A percentile compares a stretch with the other conserved stretches of the same genome.
These are phyloP conservation scores for Diaporthe caulivora DNA, from an alignment of 2,329 filamentous ascomycete species.

Conservation along the genomic window DNA sequence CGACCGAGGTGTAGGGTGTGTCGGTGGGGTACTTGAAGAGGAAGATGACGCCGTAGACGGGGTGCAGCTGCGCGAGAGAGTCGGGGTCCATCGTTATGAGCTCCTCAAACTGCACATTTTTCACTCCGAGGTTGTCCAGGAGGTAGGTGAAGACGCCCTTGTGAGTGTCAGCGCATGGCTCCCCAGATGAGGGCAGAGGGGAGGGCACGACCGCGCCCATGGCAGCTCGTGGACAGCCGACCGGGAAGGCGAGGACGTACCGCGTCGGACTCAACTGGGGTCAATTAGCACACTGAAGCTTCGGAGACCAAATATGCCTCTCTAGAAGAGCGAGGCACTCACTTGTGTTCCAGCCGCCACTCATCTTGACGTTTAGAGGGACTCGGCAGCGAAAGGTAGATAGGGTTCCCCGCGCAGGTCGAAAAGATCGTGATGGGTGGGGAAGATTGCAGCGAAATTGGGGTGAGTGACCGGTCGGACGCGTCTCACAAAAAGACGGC, in stretches of 20 bases:
- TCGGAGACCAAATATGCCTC: not conserved
- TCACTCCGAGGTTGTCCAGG: slow-evolving; percentile 89
- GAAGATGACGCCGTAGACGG: slow-evolving; percentile 96
- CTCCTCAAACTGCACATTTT: slow-evolving; percentile 97
- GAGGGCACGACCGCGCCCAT: not conserved
- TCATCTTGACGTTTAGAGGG: slow-evolving; percentile 60
- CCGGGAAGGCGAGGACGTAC: slow-evolving; percentile 63
- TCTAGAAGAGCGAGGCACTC: slow-evolving; percentile 46
- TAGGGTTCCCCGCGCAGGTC: not conserved
- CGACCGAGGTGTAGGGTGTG: slow-evolving; percentile 68
- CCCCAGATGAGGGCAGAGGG: slow-evolving; percentile 26
- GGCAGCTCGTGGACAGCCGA: slow-evolving; percentile 40
- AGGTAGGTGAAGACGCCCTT: slow-evolving; percentile 97
- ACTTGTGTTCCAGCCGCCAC: slow-evolving; percentile 95
- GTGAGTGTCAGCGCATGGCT: slow-evolving; percentile 45
- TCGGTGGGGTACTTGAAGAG: slow-evolving; percentile 96
- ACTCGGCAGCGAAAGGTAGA: not conserved
- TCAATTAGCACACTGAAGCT: slow-evolving; percentile 19
- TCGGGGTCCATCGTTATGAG: slow-evolving; percentile 88
- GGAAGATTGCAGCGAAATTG: not conserved
- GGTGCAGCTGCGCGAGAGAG: slow-evolving; percentile 76
- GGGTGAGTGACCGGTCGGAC: not conserved
- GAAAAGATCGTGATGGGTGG: not conserved
- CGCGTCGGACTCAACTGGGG: slow-evolving; percentile 88
- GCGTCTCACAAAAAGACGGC: not conserved